phyloP scores from a whole-genome alignment of 2,329 filamentous ascomycete species.

The Didymella exigua region DNA sequence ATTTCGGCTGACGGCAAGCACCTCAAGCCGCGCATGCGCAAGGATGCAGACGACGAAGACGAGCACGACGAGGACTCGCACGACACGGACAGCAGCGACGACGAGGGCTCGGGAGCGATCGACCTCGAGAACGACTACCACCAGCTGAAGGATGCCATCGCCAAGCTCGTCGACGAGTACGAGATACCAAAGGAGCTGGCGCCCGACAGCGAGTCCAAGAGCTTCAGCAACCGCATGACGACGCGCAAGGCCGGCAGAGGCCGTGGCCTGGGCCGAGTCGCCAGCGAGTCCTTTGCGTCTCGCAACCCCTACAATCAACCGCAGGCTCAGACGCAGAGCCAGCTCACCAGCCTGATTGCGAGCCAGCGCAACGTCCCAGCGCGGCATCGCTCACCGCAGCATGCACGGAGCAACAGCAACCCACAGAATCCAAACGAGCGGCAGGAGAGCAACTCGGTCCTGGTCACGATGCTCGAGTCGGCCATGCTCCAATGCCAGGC shows the following conservation, averaged over 20 bases:
- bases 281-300: constrained; percentile 49
- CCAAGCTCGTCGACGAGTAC: constrained; percentile 81
- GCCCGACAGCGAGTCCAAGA: constrained; percentile 63
- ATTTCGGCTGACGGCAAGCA: constrained; percentile 74
- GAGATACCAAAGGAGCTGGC: constrained; percentile 74
- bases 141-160: constrained; percentile 77
- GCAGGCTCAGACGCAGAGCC: constrained; percentile 39
- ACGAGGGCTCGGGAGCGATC: constrained; percentile 51
- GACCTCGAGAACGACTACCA: constrained; percentile 81
- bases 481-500: constrained; percentile 78
- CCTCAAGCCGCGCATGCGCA: constrained; percentile 73
- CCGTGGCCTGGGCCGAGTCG: constrained; percentile 30
- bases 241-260: constrained; percentile 45
- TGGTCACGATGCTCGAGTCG: constrained; percentile 76
- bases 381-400: constrained; percentile 46
- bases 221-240: constrained; percentile 73
- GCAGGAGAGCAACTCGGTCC: constrained; percentile 54
- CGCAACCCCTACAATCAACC: constrained; percentile 57
- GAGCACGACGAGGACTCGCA: constrained; percentile 65
- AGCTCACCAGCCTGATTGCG: constrained; percentile 48
- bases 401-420: constrained; percentile 51
- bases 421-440: constrained; percentile 38
- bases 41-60: constrained; percentile 68
- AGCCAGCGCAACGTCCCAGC: constrained; percentile 43
- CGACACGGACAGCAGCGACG: constrained; percentile 57